Base-by-base conservation (phyloP, 148 eudicot genomes). In the Dianthus caryophyllus region DNA sequence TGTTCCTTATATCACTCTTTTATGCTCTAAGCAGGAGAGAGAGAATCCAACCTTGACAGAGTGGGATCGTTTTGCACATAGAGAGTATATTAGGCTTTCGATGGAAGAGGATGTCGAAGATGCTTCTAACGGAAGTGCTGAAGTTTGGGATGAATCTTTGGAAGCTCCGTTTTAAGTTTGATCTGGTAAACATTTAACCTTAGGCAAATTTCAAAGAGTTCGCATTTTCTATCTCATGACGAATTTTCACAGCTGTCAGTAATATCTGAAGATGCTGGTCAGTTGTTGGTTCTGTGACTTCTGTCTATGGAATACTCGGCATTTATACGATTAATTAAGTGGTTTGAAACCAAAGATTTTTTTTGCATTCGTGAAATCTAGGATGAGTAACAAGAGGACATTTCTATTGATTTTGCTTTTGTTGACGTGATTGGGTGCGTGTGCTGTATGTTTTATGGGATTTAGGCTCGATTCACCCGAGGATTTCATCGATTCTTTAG, bases 101-200 rank as follows among this genome's bases (percentile, higher is more conserved):
- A 93, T 93, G 98, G 98, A 93, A 82, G 98, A 93, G 77, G 98
- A 93, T 77, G 96, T 87, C 67, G 98, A 92, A 74, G 97, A 92
- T 75, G 96, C 89, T 71, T 90, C 98, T 21, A 93, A 87, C 73
- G 98, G 98, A 72, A 93, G 98, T 83, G 98, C 91, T 33, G 96
- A 92, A 84, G 91, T 87, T 41, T 92, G 96, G 96, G 98, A 92
- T 77, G 98, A 92, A 79, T 89, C 98, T 65, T 90, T 86, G 13
- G 98, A 93, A 77, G 96, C 96, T 71, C 98, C 98, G 29, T 93
- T 93, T 70, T 93, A 79, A 92, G 67, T 72, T 67, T 4, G n/a
- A 54, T 41, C 47, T 66, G 80, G 80, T 77, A 68, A 53, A 53
- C 25, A 53, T 14, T 53, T 53, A 53, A 22, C 16, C 12, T 53